Conservation (phyloP, 495 filamentous ascomycete genomes). For the Tuber indicum region DNA sequence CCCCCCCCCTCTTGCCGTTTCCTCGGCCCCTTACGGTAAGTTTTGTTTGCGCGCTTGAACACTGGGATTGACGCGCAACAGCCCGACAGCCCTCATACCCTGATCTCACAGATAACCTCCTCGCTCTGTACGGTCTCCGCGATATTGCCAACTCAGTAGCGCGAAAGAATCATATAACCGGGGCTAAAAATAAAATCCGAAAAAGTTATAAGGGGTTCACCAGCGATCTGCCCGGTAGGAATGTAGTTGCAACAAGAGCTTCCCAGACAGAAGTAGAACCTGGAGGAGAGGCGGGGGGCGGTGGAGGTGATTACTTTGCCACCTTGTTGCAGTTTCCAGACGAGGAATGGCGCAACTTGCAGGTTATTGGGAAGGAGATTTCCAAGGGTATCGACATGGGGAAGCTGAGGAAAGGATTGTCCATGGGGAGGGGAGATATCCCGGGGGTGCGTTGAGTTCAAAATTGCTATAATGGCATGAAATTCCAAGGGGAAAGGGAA, state of each 20-base stretch:
- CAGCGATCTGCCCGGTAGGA: constrained; percentile 58
- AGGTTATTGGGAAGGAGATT: constrained; percentile 56
- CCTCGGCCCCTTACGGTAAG: constrained; percentile 9
- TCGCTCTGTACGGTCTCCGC: constrained; percentile 57
- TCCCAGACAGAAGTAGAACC: constrained; percentile 50
- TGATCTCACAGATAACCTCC: constrained; percentile 57
- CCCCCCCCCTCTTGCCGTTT: constrained; percentile 6
- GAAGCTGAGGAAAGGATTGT: constrained; percentile 36
- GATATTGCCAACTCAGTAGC: constrained; percentile 58
- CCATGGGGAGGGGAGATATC: constrained; percentile 38
- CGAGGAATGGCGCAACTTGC: constrained; percentile 60
- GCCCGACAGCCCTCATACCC: constrained; percentile 48
- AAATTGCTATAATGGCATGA: neutral
- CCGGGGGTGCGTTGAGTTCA: constrained; percentile 36
- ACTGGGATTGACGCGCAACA: constrained; percentile 44
- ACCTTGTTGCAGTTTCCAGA: constrained; percentile 52
- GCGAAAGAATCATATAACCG: constrained; percentile 57
- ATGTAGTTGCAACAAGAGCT: constrained; percentile 42
- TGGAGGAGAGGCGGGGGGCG: constrained; percentile 43
- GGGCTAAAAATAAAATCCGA: constrained; percentile 65
- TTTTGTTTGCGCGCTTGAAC: constrained; percentile 13
- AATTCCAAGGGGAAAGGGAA: neutral
- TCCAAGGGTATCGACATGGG: constrained; percentile 42
- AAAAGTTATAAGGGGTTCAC: constrained; percentile 70
- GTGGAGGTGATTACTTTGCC: constrained; percentile 47